Evolutionary conservation across 345 rosid genomes (phyloP).

Genomic region (Gossypium arboreum): DNA sequence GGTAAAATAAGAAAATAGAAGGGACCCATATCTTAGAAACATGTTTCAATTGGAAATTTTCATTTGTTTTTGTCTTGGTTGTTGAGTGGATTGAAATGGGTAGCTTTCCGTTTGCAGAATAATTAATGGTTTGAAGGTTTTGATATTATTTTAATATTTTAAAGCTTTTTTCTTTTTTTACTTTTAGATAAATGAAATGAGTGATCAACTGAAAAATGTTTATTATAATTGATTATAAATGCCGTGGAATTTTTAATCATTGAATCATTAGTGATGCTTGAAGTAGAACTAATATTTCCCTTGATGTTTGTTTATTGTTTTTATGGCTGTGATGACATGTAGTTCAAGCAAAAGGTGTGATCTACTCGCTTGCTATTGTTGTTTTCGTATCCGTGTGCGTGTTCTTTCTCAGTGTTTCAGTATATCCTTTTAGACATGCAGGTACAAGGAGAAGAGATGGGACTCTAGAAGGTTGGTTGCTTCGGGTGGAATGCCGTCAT

Average conservation of each 20-base stretch:
- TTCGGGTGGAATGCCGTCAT: slow-evolving; percentile 77
- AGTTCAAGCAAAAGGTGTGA: background rate
- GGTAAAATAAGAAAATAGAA: background rate
- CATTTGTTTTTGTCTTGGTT: background rate
- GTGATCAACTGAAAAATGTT: background rate
- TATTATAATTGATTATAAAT: background rate
- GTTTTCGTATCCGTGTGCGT: background rate
- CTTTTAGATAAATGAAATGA: background rate
- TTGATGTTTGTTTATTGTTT: background rate
- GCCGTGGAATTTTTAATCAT: background rate
- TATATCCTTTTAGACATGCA: slow-evolving; percentile 23
- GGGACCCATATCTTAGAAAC: background rate
- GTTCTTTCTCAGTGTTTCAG: slow-evolving; percentile 10
- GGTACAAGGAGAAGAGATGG: slow-evolving; percentile 71
- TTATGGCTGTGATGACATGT: background rate
- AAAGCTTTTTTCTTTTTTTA: background rate
- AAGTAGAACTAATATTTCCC: background rate
- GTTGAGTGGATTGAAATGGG: background rate
- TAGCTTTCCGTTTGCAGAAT: background rate
- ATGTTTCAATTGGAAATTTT: background rate
- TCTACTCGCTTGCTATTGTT: background rate
- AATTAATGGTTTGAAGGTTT: background rate
- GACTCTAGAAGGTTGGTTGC: slow-evolving; percentile 51
- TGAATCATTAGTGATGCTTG: background rate
- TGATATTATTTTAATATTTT: background rate